A percentile compares a stretch with the other conserved stretches of the same genome.
phyloP scores from a whole-genome alignment of 108 stramenopile genomes.

The Cyclotella atomus region DNA sequence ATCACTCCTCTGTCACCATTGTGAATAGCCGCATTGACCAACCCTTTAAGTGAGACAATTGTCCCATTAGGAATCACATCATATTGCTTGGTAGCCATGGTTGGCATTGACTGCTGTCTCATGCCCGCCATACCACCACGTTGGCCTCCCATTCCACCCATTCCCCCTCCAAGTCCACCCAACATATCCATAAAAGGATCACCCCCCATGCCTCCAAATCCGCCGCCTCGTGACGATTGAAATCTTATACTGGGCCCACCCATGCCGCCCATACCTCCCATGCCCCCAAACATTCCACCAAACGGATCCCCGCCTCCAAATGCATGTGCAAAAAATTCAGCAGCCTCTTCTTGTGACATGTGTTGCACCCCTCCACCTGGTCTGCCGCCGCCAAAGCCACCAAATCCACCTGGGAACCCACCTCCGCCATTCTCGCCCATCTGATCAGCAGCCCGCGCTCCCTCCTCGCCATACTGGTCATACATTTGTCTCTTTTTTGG shows the following conservation, averaged over 20 bases:
- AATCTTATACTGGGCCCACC: constrained; percentile 49
- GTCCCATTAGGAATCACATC: constrained; percentile 84
- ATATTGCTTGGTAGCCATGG: constrained; percentile 55
- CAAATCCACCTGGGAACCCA: constrained; percentile 47
- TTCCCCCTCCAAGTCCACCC: constrained; percentile 58
- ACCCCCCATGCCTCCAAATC: constrained; percentile 43
- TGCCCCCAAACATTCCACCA: constrained; percentile 67
- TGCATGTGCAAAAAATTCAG: constrained; percentile 73
- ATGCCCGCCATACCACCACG: constrained; percentile 27
- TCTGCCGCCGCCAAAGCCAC: constrained; percentile 60
- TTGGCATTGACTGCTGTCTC: constrained; percentile 33
- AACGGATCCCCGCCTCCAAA: constrained; percentile 91
- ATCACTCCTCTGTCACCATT: constrained; percentile 88
- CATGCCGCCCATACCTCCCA: constrained; percentile 61
- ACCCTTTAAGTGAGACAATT: constrained; percentile 79
- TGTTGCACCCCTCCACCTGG: constrained; percentile 60
- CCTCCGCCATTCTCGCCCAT: constrained; percentile 34
- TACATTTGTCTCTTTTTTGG: constrained; percentile 84
- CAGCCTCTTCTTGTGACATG: constrained; percentile 86
- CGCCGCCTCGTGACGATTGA: constrained; percentile 31
- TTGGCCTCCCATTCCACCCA: constrained; percentile 47
- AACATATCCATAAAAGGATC: constrained; percentile 34
- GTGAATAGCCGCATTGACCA: constrained; percentile 68
- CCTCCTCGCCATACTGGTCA: constrained; percentile 84
- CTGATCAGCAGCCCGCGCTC: constrained; percentile 59